Evolutionary conservation across 2,329 filamentous ascomycete species (phyloP).

Genomic region (Aspergillus persii): DNA sequence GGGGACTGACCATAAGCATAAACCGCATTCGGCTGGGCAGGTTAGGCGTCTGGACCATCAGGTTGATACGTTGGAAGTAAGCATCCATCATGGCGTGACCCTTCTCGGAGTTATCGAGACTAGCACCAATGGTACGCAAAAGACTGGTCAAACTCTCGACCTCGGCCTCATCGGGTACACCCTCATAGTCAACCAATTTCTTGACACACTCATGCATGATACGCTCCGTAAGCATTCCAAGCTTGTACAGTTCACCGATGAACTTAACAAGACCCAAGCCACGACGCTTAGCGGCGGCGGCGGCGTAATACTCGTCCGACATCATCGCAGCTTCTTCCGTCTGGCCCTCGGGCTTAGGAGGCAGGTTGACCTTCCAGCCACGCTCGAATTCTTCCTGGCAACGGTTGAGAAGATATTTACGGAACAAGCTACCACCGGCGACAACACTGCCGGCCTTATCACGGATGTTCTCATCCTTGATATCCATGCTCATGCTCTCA

Average conservation of each 20-base stretch:
- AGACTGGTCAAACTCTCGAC: slow-evolving; percentile 94
- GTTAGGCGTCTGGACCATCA: slow-evolving; percentile 74
- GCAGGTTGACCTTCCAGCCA: slow-evolving; percentile 89
- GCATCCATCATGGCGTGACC: slow-evolving; percentile 83
- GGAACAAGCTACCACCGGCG: slow-evolving; percentile 89
- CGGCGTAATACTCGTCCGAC: slow-evolving; percentile 94
- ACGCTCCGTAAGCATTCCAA: slow-evolving; percentile 95
- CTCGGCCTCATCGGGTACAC: slow-evolving; percentile 89
- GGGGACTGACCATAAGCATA: slow-evolving; percentile 72
- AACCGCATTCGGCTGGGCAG: slow-evolving; percentile 87
- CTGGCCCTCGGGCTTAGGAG: slow-evolving; percentile 70
- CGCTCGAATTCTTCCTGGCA: slow-evolving; percentile 99
- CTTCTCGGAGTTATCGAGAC: slow-evolving; percentile 80
- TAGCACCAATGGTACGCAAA: slow-evolving; percentile 83
- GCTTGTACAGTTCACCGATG: slow-evolving; percentile 98
- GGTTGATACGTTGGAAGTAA: slow-evolving; percentile 87
- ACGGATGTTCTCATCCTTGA: slow-evolving; percentile 90
- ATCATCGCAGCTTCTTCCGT: slow-evolving; percentile 74
- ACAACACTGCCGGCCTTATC: slow-evolving; percentile 88
- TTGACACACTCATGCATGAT: slow-evolving; percentile 99
- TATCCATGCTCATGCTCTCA: slow-evolving; percentile 88
- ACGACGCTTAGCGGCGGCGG: slow-evolving; percentile 90
- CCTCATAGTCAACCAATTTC: slow-evolving; percentile 94
- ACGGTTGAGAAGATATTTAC: slow-evolving; percentile 96
- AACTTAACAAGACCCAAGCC: slow-evolving; percentile 98